Conservation (phyloP, 805 yeast species). For the Starmerella floricola region DNA sequence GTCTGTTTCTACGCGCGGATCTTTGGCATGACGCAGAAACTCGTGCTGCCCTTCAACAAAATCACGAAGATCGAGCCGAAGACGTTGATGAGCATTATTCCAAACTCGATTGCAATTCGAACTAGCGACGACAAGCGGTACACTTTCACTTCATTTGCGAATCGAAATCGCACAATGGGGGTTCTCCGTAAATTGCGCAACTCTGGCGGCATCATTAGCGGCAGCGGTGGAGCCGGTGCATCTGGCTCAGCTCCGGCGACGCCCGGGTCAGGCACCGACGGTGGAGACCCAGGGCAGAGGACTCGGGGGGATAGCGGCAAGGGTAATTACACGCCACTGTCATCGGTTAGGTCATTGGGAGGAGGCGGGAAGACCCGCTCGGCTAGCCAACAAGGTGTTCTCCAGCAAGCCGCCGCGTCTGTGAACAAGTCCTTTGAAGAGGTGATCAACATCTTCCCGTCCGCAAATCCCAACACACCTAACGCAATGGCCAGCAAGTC, state of each 20-base stretch:
- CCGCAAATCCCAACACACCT: too few relatives aligned
- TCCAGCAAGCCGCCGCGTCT: too few relatives aligned
- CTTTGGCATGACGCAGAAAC: conserved; percentile 70
- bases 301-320: too few relatives aligned
- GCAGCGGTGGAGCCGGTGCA: too few relatives aligned
- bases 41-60: conserved; percentile 60
- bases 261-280: neutral
- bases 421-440: neutral
- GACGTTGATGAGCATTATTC: conserved; percentile 77
- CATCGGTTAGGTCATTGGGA: too few relatives aligned
- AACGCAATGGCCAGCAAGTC: too few relatives aligned
- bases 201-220: conserved; percentile 2
- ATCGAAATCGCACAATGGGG: conserved; percentile 66
- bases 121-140: conserved; percentile 38
- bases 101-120: conserved; percentile 71
- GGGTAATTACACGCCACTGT: too few relatives aligned
- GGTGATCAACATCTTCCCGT: neutral
- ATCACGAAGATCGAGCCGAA: conserved; percentile 65
- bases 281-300: too few relatives aligned
- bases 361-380: too few relatives aligned
- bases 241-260: conserved; percentile 27
- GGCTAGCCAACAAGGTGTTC: too few relatives aligned
- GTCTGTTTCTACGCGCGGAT: conserved; percentile 79
- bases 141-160: conserved; percentile 74
- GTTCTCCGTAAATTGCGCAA: conserved; percentile 36